A percentile compares a stretch with the other conserved stretches of the same genome.
Evolutionary conservation across 768 basidiomycete species (phyloP).

Genomic region (Tulasnella sp.): DNA sequence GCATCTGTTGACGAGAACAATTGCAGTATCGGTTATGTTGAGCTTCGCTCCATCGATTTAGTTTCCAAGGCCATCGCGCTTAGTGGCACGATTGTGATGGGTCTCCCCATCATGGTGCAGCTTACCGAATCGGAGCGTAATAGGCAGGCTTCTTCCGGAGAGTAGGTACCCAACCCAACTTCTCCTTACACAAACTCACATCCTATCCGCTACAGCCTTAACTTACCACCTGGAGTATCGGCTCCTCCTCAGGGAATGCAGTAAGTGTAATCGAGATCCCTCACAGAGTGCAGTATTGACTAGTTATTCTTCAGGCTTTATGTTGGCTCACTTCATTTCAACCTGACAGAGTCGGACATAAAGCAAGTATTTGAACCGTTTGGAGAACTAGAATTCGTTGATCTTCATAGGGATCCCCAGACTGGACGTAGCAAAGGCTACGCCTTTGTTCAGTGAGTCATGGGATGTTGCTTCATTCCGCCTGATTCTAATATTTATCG

Average conservation of each 20-base stretch:
- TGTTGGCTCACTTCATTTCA: conserved; percentile 93
- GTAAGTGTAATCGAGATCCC: no score
- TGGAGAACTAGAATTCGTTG: conserved; percentile 95
- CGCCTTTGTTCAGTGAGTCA: conserved; percentile 84
- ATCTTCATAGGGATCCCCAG: conserved; percentile 89
- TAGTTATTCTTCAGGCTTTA: no score
- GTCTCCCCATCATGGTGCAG: conserved; percentile 92
- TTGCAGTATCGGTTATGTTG: conserved; percentile 90
- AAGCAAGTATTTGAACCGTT: conserved; percentile 99
- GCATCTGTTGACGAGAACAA: not conserved
- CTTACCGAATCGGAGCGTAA: conserved; percentile 95
- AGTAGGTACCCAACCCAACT: conserved; percentile 37
- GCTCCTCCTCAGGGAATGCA: conserved; percentile 69
- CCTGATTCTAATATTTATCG: conserved; percentile 5
- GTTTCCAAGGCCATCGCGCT: conserved; percentile 84
- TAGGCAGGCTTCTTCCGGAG: conserved; percentile 59
- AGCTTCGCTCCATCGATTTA: conserved; percentile 79
- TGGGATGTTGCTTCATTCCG: not conserved
- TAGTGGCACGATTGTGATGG: conserved; percentile 94
- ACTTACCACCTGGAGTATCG: conserved; percentile 72
- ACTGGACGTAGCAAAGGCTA: conserved; percentile 96
- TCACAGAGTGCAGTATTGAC: no score
- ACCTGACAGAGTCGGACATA: conserved; percentile 92
- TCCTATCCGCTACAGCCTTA: conserved; percentile 37
- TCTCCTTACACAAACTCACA: conserved; percentile 3